phyloP scores from a whole-genome alignment of 2,329 filamentous ascomycete species.

The Trichoderma koningiopsis region DNA sequence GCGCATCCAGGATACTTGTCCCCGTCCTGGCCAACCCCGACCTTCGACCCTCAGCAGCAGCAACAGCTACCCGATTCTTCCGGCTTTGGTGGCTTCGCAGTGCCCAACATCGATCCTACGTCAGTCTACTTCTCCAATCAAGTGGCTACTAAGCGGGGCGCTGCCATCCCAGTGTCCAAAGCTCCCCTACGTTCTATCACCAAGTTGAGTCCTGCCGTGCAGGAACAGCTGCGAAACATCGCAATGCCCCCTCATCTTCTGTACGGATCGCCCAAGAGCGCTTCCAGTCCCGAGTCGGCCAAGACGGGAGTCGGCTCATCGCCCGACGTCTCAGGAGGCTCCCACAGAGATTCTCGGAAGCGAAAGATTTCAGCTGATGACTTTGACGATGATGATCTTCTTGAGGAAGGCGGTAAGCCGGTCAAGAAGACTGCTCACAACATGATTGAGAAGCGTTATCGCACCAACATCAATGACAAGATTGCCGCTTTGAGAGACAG shows the following conservation, averaged over 20 bases:
- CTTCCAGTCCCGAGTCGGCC: conserved; percentile 60
- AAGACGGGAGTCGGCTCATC: conserved; percentile 56
- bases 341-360: conserved; percentile 60
- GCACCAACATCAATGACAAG: conserved; percentile 96
- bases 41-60: conserved; percentile 35
- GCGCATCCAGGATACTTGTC: conserved; percentile 39
- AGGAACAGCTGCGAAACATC: conserved; percentile 63
- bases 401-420: conserved; percentile 57
- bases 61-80: conserved; percentile 38
- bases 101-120: conserved; percentile 41
- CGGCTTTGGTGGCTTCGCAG: conserved; percentile 38
- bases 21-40: conserved; percentile 41
- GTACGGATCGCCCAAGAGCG: conserved; percentile 61
- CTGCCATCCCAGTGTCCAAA: conserved; percentile 36
- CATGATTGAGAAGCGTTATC: conserved; percentile 96
- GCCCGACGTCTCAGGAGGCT: conserved; percentile 54
- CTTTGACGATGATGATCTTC: conserved; percentile 54
- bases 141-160: conserved; percentile 32
- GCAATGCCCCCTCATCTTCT: conserved; percentile 66
- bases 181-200: conserved; percentile 34
- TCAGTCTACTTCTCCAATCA: conserved; percentile 37
- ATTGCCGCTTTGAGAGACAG: conserved; percentile 90
- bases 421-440: conserved; percentile 94
- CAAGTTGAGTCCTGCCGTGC: conserved; percentile 58
- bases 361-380: conserved; percentile 67